Evolutionary conservation across 371 early-diverging fungal genomes (phyloP), one percentile per base, ranked within the genome.

Genomic region (Dinochytrium kinnereticum): DNA sequence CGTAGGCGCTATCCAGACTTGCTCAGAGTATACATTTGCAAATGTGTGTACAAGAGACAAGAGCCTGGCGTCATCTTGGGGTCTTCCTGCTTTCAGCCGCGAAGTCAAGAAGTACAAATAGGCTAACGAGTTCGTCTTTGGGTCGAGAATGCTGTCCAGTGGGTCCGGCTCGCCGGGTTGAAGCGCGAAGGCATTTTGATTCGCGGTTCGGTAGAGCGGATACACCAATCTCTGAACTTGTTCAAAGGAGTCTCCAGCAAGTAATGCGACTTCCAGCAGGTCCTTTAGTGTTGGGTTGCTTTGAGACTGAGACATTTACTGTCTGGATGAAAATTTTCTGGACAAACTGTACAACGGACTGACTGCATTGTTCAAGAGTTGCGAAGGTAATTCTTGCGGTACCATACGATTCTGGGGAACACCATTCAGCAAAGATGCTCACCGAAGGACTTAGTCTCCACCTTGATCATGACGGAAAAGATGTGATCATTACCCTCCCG

Each of bases 1-100:
- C n/a, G 39, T 49, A 28, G 77, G 73, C 0, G 66, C 51, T 15
- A 76, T n/a, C 51, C 51, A 30, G 0, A 71, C 37, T 51, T 79
- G 80, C 24, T 28, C 24, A 21, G 36, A 51, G 26, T 21, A 53
- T 5, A 21, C 26, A 5, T 26, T 53, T 53, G 55, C 5, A 53
- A 53, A 53, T 5, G 13, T 5, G 24, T n/a, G 55, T 5, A 24
- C 7, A 7, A 44, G 44, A 13, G 44, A 44, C 7, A 44, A 19
- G 13, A 44, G 19, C 13, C 19, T 13, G 19, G 44, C 7, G 44
- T 44, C 44, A 44, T 44, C 44, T 13, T 19, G 44, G 44, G 13
- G 7, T 19, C 19, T 44, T 7, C 44, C 44, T 13, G 55, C 55
- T 26, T 61, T 61, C n/a, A 61, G 7, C 3, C 61, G 31, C 5